Evolutionary conservation across 352 stramenopile genomes (phyloP).

Genomic region (Phytophthora parvispora): DNA sequence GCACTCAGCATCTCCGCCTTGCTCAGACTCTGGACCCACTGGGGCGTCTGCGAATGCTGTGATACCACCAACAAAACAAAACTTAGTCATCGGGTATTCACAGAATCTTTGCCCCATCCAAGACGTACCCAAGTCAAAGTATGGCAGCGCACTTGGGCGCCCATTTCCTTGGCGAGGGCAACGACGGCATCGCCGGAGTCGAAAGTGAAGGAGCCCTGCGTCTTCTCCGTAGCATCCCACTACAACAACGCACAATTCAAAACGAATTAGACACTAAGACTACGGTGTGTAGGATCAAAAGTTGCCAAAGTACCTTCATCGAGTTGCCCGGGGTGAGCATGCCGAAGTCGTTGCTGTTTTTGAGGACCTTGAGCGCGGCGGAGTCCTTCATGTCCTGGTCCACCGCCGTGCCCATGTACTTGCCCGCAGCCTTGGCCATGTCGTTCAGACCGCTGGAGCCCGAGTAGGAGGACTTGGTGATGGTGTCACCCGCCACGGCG

Average conservation of each 20-base stretch:
- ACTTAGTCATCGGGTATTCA: not conserved
- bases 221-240: conserved; percentile 34
- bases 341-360: conserved; percentile 36
- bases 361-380: conserved; percentile 28
- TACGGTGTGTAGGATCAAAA: too few relatives aligned
- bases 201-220: conserved; percentile 27
- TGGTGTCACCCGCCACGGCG: conserved; percentile 11
- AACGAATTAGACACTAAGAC: not conserved
- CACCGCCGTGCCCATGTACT: conserved; percentile 40
- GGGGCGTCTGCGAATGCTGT: conserved; percentile 36
- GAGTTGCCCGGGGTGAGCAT: conserved; percentile 43
- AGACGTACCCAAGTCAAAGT: conserved; percentile 39
- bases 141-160: conserved; percentile 39
- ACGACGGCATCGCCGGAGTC: conserved; percentile 26
- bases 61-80: not conserved
- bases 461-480: conserved; percentile 36
- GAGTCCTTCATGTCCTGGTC: conserved; percentile 33
- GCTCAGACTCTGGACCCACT: conserved; percentile 34
- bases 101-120: not conserved
- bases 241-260: conserved; percentile 5
- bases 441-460: conserved; percentile 33
- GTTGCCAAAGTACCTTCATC: conserved; percentile 48
- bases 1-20: conserved; percentile 35
- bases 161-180: conserved; percentile 24
- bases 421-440: conserved; percentile 32